A percentile compares a stretch with the other conserved stretches of the same genome.
Evolutionary conservation across 2,329 filamentous ascomycete genomes (phyloP).

Genomic region (Aspergillus sp.): DNA sequence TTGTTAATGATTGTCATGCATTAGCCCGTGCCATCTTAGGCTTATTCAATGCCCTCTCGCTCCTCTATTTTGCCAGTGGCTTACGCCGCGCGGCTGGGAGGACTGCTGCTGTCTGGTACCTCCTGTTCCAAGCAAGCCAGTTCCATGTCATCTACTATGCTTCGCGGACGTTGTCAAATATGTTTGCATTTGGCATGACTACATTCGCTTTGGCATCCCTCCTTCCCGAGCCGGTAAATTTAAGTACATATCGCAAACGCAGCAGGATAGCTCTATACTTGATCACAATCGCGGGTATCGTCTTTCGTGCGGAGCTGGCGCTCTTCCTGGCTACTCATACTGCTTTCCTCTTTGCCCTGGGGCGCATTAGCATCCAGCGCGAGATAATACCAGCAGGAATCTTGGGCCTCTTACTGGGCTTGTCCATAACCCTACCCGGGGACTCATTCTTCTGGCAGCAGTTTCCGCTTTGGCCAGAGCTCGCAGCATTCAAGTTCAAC

Average conservation of each 20-base stretch:
- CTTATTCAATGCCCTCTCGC: conserved; percentile 67
- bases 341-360: conserved; percentile 60
- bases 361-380: conserved; percentile 52
- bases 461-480: conserved; percentile 81
- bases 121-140: conserved; percentile 74
- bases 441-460: conserved; percentile 94
- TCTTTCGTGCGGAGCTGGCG: conserved; percentile 89
- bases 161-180: conserved; percentile 88
- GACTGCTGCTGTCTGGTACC: conserved; percentile 73
- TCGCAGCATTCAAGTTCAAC: conserved; percentile 88
- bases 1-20: background rate
- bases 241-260: conserved; percentile 40
- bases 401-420: conserved; percentile 63
- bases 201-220: conserved; percentile 48
- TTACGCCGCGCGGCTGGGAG: conserved; percentile 68
- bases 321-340: conserved; percentile 71
- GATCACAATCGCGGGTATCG: conserved; percentile 74
- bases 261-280: conserved; percentile 68
- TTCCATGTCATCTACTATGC: conserved; percentile 95
- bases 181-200: conserved; percentile 82
- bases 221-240: conserved; percentile 43
- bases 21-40: conserved; percentile 75
- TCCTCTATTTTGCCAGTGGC: conserved; percentile 65
- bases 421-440: conserved; percentile 68
- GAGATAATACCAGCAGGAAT: conserved; percentile 66